A percentile compares a stretch with the other conserved stretches of the same genome.
Conservation (phyloP, 129 eudicot genomes). For the Daucus carota region DH1_v3.0 NC_030385.2:11092501-11093000, state of each 20-base stretch:
- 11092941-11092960: no score
- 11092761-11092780: not conserved
- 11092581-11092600: not conserved
- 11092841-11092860: no score
- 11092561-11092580: not conserved
- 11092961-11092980: no score
- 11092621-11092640: constrained; percentile 6
- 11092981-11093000: no score
- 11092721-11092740: not conserved
- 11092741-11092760: not conserved
- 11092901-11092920: no score
- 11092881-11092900: no score
- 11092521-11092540: not conserved
- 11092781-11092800: no score
- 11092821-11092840: no score
- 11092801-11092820: no score
- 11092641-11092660: constrained; percentile 88
- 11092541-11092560: not conserved
- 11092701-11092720: not conserved
- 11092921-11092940: no score
- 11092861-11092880: no score
- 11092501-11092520: not conserved
- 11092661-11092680: constrained; percentile 98
- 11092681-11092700: constrained; percentile 83
- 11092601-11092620: constrained; percentile 1